A percentile compares a stretch with the other conserved stretches of the same genome.
phyloP scores from a whole-genome alignment of 306 rosid species.

The Abrus pulchellus region DNA sequence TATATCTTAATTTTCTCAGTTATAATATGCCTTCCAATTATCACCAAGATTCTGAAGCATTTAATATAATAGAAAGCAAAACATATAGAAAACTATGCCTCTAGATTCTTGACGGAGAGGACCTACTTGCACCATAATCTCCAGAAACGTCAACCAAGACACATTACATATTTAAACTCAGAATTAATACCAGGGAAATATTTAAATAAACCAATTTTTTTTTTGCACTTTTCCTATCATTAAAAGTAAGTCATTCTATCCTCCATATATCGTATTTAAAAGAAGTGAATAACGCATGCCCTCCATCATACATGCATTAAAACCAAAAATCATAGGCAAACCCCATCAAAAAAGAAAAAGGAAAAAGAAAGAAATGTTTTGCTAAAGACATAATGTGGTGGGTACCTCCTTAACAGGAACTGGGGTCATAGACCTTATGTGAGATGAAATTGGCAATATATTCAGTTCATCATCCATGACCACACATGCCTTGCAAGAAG shows the following conservation, averaged over 20 bases:
- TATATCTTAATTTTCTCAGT: constrained; percentile 9
- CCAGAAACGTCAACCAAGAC: constrained; percentile 38
- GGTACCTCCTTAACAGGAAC: constrained; percentile 82
- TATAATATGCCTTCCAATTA: constrained; percentile 12
- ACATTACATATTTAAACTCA: not conserved
- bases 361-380: not conserved
- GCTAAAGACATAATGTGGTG: constrained; percentile 36
- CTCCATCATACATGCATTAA: constrained; percentile 25
- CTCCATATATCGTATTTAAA: not conserved
- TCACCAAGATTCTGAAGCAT: not conserved
- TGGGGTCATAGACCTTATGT: constrained; percentile 75
- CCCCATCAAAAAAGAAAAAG: not conserved
- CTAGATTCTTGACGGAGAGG: not conserved
- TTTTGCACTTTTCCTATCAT: constrained; percentile 6
- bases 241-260: not conserved
- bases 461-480: constrained; percentile 96
- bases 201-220: not conserved
- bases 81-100: constrained; percentile 23
- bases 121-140: constrained; percentile 11
- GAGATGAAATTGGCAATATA: constrained; percentile 91
- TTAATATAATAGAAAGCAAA: constrained; percentile 33
- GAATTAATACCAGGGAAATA: not conserved
- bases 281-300: constrained; percentile 10
- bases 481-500: constrained; percentile 88
- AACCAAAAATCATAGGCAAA: not conserved